Evolutionary conservation across 176 grass and related monocot species (phyloP), one percentile per base, ranked within the genome.

Genomic region (Raddia guianensis): DNA sequence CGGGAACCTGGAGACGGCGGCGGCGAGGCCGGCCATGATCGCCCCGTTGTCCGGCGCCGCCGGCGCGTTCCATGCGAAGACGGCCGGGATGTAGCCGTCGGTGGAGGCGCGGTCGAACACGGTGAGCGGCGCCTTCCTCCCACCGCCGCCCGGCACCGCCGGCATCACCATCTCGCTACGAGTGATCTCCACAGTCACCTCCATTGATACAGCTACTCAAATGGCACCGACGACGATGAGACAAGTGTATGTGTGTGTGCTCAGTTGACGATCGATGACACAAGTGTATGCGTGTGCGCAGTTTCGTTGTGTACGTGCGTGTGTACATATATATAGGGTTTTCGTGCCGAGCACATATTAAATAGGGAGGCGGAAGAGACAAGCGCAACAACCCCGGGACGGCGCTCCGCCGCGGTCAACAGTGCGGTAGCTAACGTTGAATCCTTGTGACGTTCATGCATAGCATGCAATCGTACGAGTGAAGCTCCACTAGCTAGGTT

Each of bases 61-160:
- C 33, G 62, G 68, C 8, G 80, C 70, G 70, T 9, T 8, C 80
- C 86, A 91, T 7, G 89, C 85, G 72, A 77, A 91, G 44, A 85
- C 50, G 33, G 57, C 32, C 2, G 85, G 79, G 56, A 91, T 67
- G 53, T 82, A 83, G 27, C 73, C 75, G 80, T 87, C 63, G 5
- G 73, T 85, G 3, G 85, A 50, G 33, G 76, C 84, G 15, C 58
- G 65, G 81, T 91, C 89, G 60, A 88, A 88, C 1, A 52, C 32
- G 6, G 71, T 83, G 35, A 91, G 85, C 2, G 81, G 85, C 2
- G 8, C 8, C 6, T 2, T 47, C 57, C 2, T 45, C 7, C 72
- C 56, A 1, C 27, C 66, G 56, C 37, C 61, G 2, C 37, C 9
- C 0, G 2, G 11, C 51, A 11, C 1, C 15, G 72, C 1, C 15